These are phyloP conservation scores for Boletus mariae DNA, from an alignment of 1,284 basidiomycete species.

Conservation along the genomic window DNA sequence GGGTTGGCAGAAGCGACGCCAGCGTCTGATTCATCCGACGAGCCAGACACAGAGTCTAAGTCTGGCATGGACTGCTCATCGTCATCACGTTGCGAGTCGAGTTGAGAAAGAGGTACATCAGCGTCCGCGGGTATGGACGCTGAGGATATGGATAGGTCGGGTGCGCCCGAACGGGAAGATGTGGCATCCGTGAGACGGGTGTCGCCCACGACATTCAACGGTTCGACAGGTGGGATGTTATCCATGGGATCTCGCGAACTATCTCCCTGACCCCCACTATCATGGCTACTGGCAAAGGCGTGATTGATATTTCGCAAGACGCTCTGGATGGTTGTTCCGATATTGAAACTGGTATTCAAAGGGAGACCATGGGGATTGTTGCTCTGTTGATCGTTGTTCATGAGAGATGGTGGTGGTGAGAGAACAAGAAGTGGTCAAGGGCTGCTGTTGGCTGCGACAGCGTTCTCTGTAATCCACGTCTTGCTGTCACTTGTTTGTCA, in stretches of 20 bases:
- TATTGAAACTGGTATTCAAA: slow-evolving; percentile 23
- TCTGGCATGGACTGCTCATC: slow-evolving; percentile 40
- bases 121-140: slow-evolving; percentile 2
- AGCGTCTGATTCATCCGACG: slow-evolving; percentile 31
- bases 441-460: neutral
- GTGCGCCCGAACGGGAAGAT: slow-evolving; percentile 2
- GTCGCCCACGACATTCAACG: slow-evolving; percentile 1
- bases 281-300: slow-evolving; percentile 21
- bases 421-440: slow-evolving; percentile 10
- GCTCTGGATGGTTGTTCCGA: slow-evolving; percentile 29
- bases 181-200: slow-evolving; percentile 6
- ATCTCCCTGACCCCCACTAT: neutral
- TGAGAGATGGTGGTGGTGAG: slow-evolving; percentile 23
- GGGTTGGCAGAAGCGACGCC: slow-evolving; percentile 32
- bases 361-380: slow-evolving; percentile 8
- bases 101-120: slow-evolving; percentile 7
- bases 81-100: slow-evolving; percentile 17
- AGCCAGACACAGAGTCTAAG: slow-evolving; percentile 39
- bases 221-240: slow-evolving; percentile 3
- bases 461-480: neutral
- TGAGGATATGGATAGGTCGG: slow-evolving; percentile 1
- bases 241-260: neutral
- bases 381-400: slow-evolving; percentile 22
- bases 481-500: slow-evolving; percentile 24
- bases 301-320: slow-evolving; percentile 34